Evolutionary conservation across 495 filamentous ascomycete genomes (phyloP).

Genomic region (Penicillium verhagenii): DNA sequence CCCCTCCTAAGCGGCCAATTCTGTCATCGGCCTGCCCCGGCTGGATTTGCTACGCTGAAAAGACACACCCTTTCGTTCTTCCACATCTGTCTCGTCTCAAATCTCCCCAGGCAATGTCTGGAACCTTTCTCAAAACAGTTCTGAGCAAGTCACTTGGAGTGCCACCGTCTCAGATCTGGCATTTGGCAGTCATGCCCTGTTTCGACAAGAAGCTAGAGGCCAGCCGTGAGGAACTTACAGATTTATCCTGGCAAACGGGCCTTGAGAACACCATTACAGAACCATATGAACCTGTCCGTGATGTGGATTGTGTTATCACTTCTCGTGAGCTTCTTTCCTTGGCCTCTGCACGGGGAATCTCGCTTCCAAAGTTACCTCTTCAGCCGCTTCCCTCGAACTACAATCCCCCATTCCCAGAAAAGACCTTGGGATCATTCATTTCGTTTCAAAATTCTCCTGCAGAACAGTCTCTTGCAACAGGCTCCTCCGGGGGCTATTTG

Average conservation of each 20-base stretch:
- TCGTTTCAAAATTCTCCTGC: conserved; percentile 42
- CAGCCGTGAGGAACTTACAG: conserved; percentile 87
- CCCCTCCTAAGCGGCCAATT: conserved; percentile 64
- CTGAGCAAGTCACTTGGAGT: conserved; percentile 69
- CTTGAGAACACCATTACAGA: conserved; percentile 20
- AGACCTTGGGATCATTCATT: conserved; percentile 64
- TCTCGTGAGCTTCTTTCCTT: conserved; percentile 88
- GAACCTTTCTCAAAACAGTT: conserved; percentile 83
- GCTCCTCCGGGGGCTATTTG: conserved; percentile 88
- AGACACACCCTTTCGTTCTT: conserved; percentile 89
- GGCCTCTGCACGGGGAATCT: conserved; percentile 71
- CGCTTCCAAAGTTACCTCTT: conserved; percentile 66
- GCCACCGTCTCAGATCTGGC: conserved; percentile 81
- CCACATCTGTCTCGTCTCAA: conserved; percentile 90
- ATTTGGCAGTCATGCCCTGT: conserved; percentile 93
- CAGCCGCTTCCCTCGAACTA: conserved; percentile 41
- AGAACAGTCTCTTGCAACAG: conserved; percentile 43
- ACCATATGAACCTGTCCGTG: conserved; percentile 59
- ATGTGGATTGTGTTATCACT: conserved; percentile 97
- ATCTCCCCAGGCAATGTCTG: conserved; percentile 88
- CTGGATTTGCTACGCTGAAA: conserved; percentile 98
- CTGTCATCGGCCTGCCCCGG: conserved; percentile 91
- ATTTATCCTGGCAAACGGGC: conserved; percentile 61
- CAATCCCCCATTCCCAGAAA: conserved; percentile 63
- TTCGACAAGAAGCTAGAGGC: conserved; percentile 99